Conservation (phyloP, 2,329 filamentous ascomycete species). For the Thielaviopsis ethacetica region DNA sequence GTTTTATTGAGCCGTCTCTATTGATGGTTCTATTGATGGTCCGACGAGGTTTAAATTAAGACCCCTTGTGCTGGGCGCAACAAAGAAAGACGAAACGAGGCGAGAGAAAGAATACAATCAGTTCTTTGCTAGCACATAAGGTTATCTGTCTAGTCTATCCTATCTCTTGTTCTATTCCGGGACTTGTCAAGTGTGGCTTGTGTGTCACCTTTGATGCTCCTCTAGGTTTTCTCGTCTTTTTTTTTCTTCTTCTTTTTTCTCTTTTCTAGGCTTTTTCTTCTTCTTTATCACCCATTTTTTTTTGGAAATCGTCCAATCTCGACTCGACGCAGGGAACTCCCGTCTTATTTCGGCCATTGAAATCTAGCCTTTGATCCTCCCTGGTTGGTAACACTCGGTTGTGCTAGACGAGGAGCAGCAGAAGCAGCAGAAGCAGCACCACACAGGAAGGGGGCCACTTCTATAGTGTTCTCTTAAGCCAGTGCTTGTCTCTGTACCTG, state of each 20-base stretch:
- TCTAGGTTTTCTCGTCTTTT: neutral
- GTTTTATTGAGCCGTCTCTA: too few relatives aligned
- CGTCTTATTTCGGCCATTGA: neutral
- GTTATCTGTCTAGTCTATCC: too few relatives aligned
- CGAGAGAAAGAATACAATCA: too few relatives aligned
- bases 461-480: neutral
- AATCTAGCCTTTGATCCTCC: neutral
- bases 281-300: neutral
- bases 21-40: neutral
- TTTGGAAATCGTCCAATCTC: neutral
- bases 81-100: neutral
- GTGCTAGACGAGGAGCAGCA: neutral
- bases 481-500: neutral
- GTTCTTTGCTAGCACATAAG: neutral
- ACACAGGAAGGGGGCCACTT: neutral
- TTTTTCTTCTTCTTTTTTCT: neutral
- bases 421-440: neutral
- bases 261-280: neutral
- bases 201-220: neutral
- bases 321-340: neutral
- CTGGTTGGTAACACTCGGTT: neutral
- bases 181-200: neutral
- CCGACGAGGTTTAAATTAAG: neutral
- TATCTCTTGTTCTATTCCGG: neutral
- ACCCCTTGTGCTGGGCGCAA: neutral